Evolutionary conservation across 768 basidiomycete species (phyloP), one percentile per base, ranked within the genome.

Genomic region (Rhizopogon salebrosus): DNA sequence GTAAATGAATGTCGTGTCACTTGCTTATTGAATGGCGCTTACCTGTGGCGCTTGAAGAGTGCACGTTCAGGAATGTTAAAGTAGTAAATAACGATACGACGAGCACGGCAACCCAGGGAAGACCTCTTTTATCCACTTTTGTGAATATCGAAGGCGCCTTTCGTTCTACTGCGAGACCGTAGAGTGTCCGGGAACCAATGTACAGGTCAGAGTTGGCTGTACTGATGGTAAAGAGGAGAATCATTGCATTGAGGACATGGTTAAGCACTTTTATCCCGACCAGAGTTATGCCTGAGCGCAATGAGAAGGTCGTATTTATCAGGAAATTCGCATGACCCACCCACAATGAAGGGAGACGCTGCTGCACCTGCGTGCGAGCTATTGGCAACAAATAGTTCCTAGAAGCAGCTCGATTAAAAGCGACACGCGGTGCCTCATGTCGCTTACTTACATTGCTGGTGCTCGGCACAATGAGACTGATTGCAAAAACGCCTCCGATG

Each of bases 391-490:
- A 75, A 74, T 5, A 78, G 63, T 7, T 60, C 56, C 62, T 68
- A 50, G 9, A 14, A n/a, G 40, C 9, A 23, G 23, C 20, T 14
- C 20, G 1, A 8, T n/a, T 51, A 38, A 45, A 35, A n/a, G 11
- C 8, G 49, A 24, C 14, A 10, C 18, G 6, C 22, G 2, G 48
- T 57, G 53, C 34, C 48, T 71, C 63, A 76, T 73, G 27, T 80
- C 64, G 39, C 40, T 27, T 39, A 58, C 71, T 57, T 29, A 77
- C 71, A 24, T 76, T 61, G 59, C 81, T 70, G 23, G 77, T 82
- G 56, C 79, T 81, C 11, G 85, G 84, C 23, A 90, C 84, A 50
- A 84, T 75, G 51, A 91, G 67, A 41, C 87, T 81, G 60, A 90
- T 85, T 22, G 86, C 80, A 56, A 87, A 85, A 5, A 90, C 82